These are phyloP conservation scores for Penicillium sp. DNA, from an alignment of 2,329 filamentous ascomycete genomes.

Conservation along the genomic window DNA sequence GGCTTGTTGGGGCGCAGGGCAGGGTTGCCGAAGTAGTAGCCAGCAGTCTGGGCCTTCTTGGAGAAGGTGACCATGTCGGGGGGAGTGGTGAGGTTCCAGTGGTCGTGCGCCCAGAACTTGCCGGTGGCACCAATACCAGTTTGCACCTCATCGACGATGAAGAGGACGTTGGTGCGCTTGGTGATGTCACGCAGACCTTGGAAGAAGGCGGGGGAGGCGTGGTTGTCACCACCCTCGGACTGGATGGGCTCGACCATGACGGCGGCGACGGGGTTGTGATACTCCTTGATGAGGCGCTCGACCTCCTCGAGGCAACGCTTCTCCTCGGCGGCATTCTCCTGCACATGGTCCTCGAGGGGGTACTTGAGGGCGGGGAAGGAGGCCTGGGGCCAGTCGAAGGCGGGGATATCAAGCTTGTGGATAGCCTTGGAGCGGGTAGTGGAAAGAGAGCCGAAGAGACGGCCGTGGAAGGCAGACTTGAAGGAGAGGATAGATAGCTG, in stretches of 20 bases:
- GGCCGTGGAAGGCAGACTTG: conserved; percentile 84
- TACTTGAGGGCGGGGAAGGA: conserved; percentile 84
- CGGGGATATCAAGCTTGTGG: conserved; percentile 91
- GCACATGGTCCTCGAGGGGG: conserved; percentile 73
- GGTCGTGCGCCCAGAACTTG: conserved; percentile 95
- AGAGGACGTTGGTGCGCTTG: conserved; percentile 62
- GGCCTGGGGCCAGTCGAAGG: conserved; percentile 92
- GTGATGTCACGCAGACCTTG: conserved; percentile 76
- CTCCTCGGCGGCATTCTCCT: conserved; percentile 80
- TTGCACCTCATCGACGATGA: conserved; percentile 94
- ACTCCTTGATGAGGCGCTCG: conserved; percentile 75
- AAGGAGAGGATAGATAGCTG: conserved; percentile 84
- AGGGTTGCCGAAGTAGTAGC: conserved; percentile 84
- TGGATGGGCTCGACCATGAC: conserved; percentile 88
- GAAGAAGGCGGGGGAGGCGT: conserved; percentile 86
- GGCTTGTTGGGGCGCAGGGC: conserved; percentile 84
- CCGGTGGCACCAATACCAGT: conserved; percentile 90
- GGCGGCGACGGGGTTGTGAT: conserved; percentile 75
- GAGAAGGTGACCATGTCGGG: conserved; percentile 94
- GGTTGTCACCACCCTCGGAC: conserved; percentile 92
- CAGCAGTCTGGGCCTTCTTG: conserved; percentile 92
- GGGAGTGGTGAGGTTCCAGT: conserved; percentile 77
- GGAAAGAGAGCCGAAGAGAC: conserved; percentile 80
- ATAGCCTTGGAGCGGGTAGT: conserved; percentile 91
- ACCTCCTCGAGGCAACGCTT: conserved; percentile 77